These are phyloP conservation scores for Trifolium repens DNA, from an alignment of 306 rosid species.

Conservation along the genomic window DNA sequence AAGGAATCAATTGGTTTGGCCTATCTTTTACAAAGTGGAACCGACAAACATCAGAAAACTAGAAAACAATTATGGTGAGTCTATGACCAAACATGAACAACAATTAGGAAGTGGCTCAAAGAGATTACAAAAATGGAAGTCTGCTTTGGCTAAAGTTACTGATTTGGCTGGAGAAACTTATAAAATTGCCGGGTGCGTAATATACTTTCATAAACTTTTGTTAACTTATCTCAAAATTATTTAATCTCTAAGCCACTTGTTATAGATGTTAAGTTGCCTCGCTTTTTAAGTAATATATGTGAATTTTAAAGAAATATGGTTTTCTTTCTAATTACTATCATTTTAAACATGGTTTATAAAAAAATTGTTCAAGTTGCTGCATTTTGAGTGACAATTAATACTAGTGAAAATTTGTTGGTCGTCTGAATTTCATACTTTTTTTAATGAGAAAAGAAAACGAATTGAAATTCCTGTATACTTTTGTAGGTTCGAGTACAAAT, in stretches of 20 bases:
- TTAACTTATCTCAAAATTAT: background rate
- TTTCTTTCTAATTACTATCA: too few species aligned
- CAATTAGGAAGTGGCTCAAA: background rate
- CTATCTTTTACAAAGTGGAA: conserved; percentile 39
- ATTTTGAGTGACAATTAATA: background rate
- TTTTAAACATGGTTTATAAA: too few species aligned
- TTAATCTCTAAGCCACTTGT: background rate
- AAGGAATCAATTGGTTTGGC: conserved; percentile 22
- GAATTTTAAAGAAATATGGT: too few species aligned
- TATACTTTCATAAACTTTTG: too few species aligned
- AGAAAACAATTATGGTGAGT: background rate
- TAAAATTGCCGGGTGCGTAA: background rate
- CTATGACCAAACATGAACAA: conserved; percentile 12
- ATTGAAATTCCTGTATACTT: background rate
- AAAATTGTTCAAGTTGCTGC: background rate
- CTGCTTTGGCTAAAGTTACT: conserved; percentile 19
- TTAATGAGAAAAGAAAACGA: background rate
- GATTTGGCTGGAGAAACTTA: background rate
- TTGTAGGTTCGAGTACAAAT: conserved; percentile 33
- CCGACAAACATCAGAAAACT: background rate
- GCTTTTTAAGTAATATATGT: too few species aligned
- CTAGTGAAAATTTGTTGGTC: background rate
- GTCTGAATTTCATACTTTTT: too few species aligned
- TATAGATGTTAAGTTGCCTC: background rate
- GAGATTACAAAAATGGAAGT: conserved; percentile 27